Evolutionary conservation across 345 rosid genomes (phyloP).

Genomic region (Populus euphratica): DNA sequence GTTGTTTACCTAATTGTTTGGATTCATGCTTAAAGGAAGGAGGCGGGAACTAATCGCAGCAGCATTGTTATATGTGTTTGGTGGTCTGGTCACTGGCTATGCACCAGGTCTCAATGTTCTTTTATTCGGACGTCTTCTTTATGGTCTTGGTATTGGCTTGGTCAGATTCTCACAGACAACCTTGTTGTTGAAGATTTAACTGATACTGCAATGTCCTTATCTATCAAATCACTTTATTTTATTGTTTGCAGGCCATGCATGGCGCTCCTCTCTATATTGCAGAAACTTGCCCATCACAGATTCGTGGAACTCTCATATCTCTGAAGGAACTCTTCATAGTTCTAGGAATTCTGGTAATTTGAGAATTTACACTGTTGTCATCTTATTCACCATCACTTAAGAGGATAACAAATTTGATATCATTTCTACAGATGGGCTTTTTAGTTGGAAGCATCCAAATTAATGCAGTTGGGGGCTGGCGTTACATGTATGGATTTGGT

Average conservation of each 20-base stretch:
- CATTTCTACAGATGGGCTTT: slow-evolving; percentile 62
- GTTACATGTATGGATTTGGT: slow-evolving; percentile 84
- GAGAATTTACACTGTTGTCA: background rate
- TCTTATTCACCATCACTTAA: slow-evolving; percentile 2
- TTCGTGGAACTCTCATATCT: slow-evolving; percentile 91
- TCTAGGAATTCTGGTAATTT: slow-evolving; percentile 81
- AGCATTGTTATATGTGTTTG: slow-evolving; percentile 55
- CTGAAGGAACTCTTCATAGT: slow-evolving; percentile 89
- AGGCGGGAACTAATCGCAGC: slow-evolving; percentile 79
- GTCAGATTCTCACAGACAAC: slow-evolving; percentile 43
- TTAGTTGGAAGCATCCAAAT: slow-evolving; percentile 84
- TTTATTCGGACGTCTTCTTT: slow-evolving; percentile 73
- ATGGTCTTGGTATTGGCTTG: slow-evolving; percentile 88
- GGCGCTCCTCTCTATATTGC: slow-evolving; percentile 98
- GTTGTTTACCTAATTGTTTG: slow-evolving; percentile 11
- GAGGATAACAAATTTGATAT: background rate
- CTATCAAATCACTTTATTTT: slow-evolving; percentile 1
- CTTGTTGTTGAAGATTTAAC: slow-evolving; percentile 1
- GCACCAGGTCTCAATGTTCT: slow-evolving; percentile 72
- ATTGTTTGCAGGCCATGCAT: slow-evolving; percentile 78
- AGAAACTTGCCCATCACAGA: slow-evolving; percentile 95
- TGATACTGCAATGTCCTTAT: background rate
- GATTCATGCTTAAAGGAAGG: slow-evolving; percentile 51
- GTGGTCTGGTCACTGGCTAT: slow-evolving; percentile 54
- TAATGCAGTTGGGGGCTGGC: slow-evolving; percentile 84